These are phyloP conservation scores for Erodium maritimum DNA, from an alignment of 345 rosid species.

Conservation along the genomic window DNA sequence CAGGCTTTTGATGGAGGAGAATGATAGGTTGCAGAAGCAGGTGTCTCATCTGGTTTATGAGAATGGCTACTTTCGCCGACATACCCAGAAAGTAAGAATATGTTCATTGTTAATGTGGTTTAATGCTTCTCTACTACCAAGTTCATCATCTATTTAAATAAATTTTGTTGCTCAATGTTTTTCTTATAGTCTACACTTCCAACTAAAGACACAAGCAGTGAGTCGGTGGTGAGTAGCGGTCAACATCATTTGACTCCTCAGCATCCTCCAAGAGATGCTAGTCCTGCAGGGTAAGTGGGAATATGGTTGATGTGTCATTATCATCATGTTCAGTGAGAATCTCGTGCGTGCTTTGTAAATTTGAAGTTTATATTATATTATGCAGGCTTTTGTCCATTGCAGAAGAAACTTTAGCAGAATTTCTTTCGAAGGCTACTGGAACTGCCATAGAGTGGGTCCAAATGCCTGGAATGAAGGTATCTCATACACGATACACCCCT, in stretches of 20 bases:
- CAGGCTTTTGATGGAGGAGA: constrained; percentile 98
- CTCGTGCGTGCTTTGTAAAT: constrained; percentile 4
- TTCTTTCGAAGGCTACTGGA: constrained; percentile 99
- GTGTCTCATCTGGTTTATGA: constrained; percentile 95
- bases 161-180: constrained; percentile 4
- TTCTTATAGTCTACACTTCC: constrained; percentile 68
- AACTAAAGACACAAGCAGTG: constrained; percentile 97
- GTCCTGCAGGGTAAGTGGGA: constrained; percentile 99
- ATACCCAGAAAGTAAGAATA: constrained; percentile 65
- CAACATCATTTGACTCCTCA: constrained; percentile 93
- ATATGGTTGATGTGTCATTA: constrained; percentile 31
- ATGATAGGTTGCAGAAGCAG: constrained; percentile 98
- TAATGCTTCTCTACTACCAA: too few relatives aligned
- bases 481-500: too few relatives aligned
- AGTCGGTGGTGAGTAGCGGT: constrained; percentile 95
- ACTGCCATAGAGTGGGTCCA: constrained; percentile 99
- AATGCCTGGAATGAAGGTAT: constrained; percentile 99
- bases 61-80: constrained; percentile 93
- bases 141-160: too few relatives aligned
- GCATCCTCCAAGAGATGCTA: constrained; percentile 98
- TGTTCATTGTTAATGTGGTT: constrained; percentile 5
- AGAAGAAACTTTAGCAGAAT: constrained; percentile 99
- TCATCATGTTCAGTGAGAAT: too few relatives aligned
- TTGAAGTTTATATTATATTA: constrained; percentile 12
- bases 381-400: constrained; percentile 97